A percentile compares a stretch with the other conserved stretches of the same genome.
phyloP scores from a whole-genome alignment of 75 land plant genomes.

The Pinus albicaulis region DNA sequence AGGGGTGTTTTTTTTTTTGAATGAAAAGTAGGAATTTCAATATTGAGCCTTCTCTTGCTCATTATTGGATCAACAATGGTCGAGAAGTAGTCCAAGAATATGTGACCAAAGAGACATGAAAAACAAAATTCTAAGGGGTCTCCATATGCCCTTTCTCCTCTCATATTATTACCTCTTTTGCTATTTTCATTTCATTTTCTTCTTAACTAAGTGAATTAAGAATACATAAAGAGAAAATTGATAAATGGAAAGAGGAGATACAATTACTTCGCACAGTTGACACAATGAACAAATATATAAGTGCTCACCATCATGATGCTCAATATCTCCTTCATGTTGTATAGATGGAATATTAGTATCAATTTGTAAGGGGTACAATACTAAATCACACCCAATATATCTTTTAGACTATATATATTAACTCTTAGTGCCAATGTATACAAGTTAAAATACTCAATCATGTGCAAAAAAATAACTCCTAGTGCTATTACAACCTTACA shows the following conservation, averaged over 20 bases:
- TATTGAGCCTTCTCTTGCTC: too few relatives aligned
- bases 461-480: too few relatives aligned
- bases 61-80: too few relatives aligned
- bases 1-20: too few relatives aligned
- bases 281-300: constrained; percentile 37
- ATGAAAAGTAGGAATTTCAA: too few relatives aligned
- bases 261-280: constrained; percentile 48
- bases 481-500: too few relatives aligned
- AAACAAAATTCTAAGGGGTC: too few relatives aligned
- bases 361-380: too few relatives aligned
- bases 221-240: constrained; percentile 54
- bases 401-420: constrained; percentile 14
- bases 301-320: constrained; percentile 36
- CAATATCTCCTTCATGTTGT: constrained; percentile 32
- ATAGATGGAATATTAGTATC: background rate
- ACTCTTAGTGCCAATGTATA: background rate
- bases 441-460: too few relatives aligned
- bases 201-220: constrained; percentile 18
- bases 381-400: constrained; percentile 37
- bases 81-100: too few relatives aligned
- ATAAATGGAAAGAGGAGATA: constrained; percentile 69
- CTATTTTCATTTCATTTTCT: constrained; percentile 1
- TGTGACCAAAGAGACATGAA: too few relatives aligned
- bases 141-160: too few relatives aligned
- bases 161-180: background rate